phyloP scores from a whole-genome alignment of 768 basidiomycete genomes.

The Crucibulum laeve region DNA sequence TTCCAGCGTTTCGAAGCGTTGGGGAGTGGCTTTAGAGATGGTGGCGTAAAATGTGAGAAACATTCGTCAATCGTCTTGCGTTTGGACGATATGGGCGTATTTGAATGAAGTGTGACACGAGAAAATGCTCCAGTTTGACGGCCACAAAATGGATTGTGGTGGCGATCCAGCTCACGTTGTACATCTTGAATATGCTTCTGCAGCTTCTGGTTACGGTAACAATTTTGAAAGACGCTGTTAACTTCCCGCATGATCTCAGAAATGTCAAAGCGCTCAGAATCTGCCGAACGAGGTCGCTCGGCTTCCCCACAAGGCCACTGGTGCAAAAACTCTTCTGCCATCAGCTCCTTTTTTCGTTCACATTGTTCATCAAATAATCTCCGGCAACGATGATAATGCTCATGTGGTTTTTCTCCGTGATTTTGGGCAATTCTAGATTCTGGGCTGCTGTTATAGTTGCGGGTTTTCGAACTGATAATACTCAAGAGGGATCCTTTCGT shows the following conservation, averaged over 20 bases:
- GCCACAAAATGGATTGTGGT: not conserved
- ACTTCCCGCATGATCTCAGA: slow-evolving; percentile 4
- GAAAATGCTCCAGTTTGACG: not conserved
- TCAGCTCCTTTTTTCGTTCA: not conserved
- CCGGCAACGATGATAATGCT: not conserved
- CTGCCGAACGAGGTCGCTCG: not conserved
- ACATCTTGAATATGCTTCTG: not conserved
- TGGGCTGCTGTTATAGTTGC: slow-evolving; percentile 4
- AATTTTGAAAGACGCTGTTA: not conserved
- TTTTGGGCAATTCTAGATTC: not conserved
- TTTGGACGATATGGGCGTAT: not conserved
- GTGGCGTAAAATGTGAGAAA: not conserved
- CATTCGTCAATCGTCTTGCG: not conserved
- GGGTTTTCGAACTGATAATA: slow-evolving; percentile 4
- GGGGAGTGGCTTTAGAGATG: not conserved
- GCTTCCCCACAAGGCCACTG: slow-evolving; percentile 12
- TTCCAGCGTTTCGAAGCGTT: not conserved
- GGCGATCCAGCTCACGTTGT: not conserved
- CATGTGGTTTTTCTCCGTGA: not conserved
- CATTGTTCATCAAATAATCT: not conserved
- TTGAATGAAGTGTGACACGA: not conserved
- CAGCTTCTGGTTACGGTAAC: not conserved
- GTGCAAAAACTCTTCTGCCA: slow-evolving; percentile 5
- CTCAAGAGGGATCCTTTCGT: not conserved
- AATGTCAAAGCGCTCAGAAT: slow-evolving; percentile 7